Evolutionary conservation across 2,329 filamentous ascomycete genomes (phyloP).

Genomic region (Diplodia intermedia): DNA sequence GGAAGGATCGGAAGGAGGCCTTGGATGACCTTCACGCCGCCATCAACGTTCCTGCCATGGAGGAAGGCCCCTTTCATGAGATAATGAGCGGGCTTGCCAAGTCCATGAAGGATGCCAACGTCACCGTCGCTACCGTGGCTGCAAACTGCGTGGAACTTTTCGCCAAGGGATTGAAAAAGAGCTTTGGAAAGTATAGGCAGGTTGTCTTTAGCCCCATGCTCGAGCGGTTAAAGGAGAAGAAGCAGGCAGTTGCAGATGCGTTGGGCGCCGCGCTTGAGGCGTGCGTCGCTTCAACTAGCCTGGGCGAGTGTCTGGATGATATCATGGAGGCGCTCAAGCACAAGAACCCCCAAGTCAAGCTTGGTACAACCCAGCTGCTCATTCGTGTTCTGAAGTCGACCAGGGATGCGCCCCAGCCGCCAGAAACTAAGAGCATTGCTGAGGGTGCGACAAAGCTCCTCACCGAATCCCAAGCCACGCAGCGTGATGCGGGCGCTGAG

Average conservation of each 20-base stretch:
- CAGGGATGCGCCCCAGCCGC: slow-evolving; percentile 79
- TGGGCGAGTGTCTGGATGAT: slow-evolving; percentile 91
- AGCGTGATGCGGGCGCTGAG: slow-evolving; percentile 89
- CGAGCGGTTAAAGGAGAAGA: slow-evolving; percentile 98
- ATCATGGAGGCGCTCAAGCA: slow-evolving; percentile 83
- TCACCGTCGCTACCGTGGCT: slow-evolving; percentile 90
- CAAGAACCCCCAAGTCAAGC: slow-evolving; percentile 98
- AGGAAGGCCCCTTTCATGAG: slow-evolving; percentile 87
- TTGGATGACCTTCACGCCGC: slow-evolving; percentile 79
- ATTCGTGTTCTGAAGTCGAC: slow-evolving; percentile 85
- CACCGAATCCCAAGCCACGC: slow-evolving; percentile 83
- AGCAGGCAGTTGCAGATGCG: slow-evolving; percentile 84
- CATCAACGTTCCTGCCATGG: slow-evolving; percentile 86
- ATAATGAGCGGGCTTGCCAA: slow-evolving; percentile 85
- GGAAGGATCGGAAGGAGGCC: slow-evolving; percentile 97
- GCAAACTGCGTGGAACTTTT: slow-evolving; percentile 91
- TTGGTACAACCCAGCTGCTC: slow-evolving; percentile 93
- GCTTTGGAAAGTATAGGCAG: slow-evolving; percentile 80
- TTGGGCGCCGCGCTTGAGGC: slow-evolving; percentile 83
- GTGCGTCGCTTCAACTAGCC: slow-evolving; percentile 68
- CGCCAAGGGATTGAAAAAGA: slow-evolving; percentile 80
- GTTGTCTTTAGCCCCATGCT: slow-evolving; percentile 87
- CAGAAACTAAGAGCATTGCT: slow-evolving; percentile 84
- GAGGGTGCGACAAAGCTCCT: slow-evolving; percentile 88
- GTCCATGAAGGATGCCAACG: slow-evolving; percentile 98